Conservation (phyloP, 2,329 filamentous ascomycete species). For the Fusarium vanettenii region DNA sequence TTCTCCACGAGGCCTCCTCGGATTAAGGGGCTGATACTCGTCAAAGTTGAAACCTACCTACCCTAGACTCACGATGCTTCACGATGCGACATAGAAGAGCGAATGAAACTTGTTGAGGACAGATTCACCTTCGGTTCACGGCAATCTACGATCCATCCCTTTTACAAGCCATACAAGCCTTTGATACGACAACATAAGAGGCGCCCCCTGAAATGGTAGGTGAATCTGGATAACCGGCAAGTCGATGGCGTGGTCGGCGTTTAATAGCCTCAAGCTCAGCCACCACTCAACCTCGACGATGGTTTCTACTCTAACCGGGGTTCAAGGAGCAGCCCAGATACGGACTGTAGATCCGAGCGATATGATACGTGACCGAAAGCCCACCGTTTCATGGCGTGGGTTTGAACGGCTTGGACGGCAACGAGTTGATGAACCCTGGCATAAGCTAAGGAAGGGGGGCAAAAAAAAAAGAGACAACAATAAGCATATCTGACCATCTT, state of each 20-base stretch:
- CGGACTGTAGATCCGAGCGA: not conserved
- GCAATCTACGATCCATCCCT: not conserved
- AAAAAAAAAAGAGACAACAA: conserved; percentile 20
- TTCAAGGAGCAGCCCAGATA: not conserved
- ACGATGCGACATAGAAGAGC: not conserved
- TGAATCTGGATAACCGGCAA: conserved; percentile 45
- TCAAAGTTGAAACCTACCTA: not conserved
- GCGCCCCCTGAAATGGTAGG: conserved; percentile 24
- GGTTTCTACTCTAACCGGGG: not conserved
- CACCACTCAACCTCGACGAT: conserved; percentile 23
- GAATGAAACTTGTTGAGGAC: not conserved
- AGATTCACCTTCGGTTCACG: not conserved
- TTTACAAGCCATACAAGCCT: not conserved
- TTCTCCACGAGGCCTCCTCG: not conserved
- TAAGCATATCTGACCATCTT: conserved; percentile 46
- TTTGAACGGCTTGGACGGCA: conserved; percentile 28
- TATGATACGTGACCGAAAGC: not conserved
- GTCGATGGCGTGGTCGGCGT: conserved; percentile 35
- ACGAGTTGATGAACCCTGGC: not conserved
- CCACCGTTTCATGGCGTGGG: conserved; percentile 27
- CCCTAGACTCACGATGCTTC: not conserved
- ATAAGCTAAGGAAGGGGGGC: not conserved
- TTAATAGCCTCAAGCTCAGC: conserved; percentile 35
- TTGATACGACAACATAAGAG: not conserved
- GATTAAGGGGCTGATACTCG: not conserved